Base-by-base conservation (phyloP, 1,139 yeast genomes). In the Hyphopichia burtonii region DNA sequence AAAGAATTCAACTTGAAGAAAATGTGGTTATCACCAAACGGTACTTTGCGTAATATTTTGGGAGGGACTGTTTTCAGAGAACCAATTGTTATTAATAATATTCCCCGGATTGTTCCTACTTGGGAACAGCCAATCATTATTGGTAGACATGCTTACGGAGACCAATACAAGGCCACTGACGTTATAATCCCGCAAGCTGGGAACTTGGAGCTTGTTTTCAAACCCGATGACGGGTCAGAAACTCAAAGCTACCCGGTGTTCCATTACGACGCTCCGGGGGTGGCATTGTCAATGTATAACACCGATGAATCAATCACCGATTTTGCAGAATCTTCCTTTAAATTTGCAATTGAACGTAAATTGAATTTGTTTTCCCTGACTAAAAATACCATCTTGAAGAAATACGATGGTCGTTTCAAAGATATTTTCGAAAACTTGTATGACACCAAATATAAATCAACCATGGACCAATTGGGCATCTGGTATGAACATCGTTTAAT, bases 11-110 rank as follows among this genome's bases (percentile, higher is more conserved):
- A 77, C 48, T 79, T 91, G 66, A 90, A 90, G 71, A 85, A 90
- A 67, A 91, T 91, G 98, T 91, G 97, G 97, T 78, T 86, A 44
- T 88, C 96, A 19, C 98, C 98, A 52, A 91, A 91, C 67, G 98
- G 98, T 53, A 91, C 98, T 38, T 87, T 91, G 63, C 82, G 98
- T 68, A 91, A 91, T 70, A 85, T 91, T 52, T 76, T 91, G 51
- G 96, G 96, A 39, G 98, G 98, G 50, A 91, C 98, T 25, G 96
- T 91, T 36, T 91, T 91, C 78, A 82, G 98, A 61, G 98, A 91
- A 68, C 96, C 97, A 53, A 91, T 91, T 66, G 91, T 91, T 44
- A 88, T 91, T 58, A 91, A 85, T 49, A 79, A 81, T 61, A 85
- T 91, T 51, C 98, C 98, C 45, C 78, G 96, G 54, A 74, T 91